A percentile compares a stretch with the other conserved stretches of the same genome.
Evolutionary conservation across 805 yeast species (phyloP).

Genomic region (Suhomyces canberraensis): DNA sequence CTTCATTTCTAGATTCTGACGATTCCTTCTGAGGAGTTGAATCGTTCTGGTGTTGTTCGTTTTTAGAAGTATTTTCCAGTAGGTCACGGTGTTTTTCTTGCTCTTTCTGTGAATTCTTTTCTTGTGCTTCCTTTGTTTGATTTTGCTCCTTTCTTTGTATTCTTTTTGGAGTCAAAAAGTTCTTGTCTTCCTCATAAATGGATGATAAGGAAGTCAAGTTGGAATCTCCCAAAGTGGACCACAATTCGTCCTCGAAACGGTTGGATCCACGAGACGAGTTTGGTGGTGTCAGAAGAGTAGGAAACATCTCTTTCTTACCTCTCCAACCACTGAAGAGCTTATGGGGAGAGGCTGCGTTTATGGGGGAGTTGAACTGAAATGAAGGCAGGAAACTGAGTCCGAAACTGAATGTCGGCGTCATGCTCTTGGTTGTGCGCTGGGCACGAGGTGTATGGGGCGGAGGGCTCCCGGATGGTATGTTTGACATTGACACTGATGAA

Average conservation of each 20-base stretch:
- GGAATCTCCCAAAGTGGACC: slow-evolving; percentile 24
- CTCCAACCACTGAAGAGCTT: slow-evolving; percentile 19
- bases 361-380: slow-evolving; percentile 38
- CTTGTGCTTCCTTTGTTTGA: neutral
- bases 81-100: too few relatives aligned
- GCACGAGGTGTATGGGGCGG: slow-evolving; percentile 5
- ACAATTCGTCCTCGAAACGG: slow-evolving; percentile 25
- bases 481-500: too few relatives aligned
- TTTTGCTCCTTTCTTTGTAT: slow-evolving; percentile 10
- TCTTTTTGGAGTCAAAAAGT: slow-evolving; percentile 35
- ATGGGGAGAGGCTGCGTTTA: slow-evolving; percentile 33
- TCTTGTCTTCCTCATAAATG: slow-evolving; percentile 22
- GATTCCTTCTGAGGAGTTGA: neutral
- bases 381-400: slow-evolving; percentile 43
- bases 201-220: slow-evolving; percentile 18
- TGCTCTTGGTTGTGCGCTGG: slow-evolving; percentile 3
- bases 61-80: neutral
- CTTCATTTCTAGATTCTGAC: neutral
- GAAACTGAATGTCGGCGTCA: slow-evolving; percentile 36
- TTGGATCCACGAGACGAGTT: slow-evolving; percentile 8
- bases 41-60: neutral
- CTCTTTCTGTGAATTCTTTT: neutral
- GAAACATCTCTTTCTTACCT: slow-evolving; percentile 4
- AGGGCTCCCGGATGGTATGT: slow-evolving; percentile 2
- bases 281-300: slow-evolving; percentile 13